These are phyloP conservation scores for Pyrenophora seminiperda DNA, from an alignment of 2,329 filamentous ascomycete species.

Conservation along the genomic window DNA sequence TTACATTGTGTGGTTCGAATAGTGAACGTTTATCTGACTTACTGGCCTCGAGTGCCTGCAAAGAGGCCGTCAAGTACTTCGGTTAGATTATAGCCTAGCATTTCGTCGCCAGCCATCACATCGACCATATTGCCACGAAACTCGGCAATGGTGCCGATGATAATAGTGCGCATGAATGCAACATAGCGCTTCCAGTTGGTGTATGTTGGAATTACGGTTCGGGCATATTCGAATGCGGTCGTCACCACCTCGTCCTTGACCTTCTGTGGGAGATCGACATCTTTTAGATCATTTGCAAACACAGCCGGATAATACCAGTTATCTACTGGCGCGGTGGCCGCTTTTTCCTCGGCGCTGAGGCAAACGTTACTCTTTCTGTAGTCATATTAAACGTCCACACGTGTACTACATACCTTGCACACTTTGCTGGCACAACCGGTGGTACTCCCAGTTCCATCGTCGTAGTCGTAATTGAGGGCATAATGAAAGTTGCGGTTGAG, in stretches of 20 bases:
- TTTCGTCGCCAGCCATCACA: background rate
- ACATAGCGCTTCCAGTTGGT: slow-evolving; percentile 30
- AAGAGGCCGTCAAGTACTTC: slow-evolving; percentile 3
- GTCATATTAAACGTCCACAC: no score
- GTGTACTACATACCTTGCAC: no score
- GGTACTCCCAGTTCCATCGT: no score
- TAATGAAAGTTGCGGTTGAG: no score
- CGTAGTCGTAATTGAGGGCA: no score
- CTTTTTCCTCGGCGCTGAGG: no score
- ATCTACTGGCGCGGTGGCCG: background rate
- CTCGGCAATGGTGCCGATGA: slow-evolving; percentile 6
- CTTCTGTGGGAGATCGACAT: slow-evolving; percentile 1
- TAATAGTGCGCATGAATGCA: slow-evolving; percentile 26
- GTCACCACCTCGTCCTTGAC: slow-evolving; percentile 21
- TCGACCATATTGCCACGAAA: slow-evolving; percentile 2
- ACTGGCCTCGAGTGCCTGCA: slow-evolving; percentile 1
- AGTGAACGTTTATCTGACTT: background rate
- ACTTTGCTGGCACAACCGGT: no score
- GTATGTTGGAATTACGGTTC: slow-evolving; percentile 29
- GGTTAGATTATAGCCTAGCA: slow-evolving; percentile 4
- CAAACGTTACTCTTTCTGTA: no score
- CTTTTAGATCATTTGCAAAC: slow-evolving; percentile 6
- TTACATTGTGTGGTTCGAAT: no score
- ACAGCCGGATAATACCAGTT: slow-evolving; percentile 8
- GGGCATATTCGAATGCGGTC: slow-evolving; percentile 29